Percentiles rank a stretch among this genome's conserved stretches.
Evolutionary conservation across 108 stramenopile genomes (phyloP).

Genomic region (Nitzschia palea): DNA sequence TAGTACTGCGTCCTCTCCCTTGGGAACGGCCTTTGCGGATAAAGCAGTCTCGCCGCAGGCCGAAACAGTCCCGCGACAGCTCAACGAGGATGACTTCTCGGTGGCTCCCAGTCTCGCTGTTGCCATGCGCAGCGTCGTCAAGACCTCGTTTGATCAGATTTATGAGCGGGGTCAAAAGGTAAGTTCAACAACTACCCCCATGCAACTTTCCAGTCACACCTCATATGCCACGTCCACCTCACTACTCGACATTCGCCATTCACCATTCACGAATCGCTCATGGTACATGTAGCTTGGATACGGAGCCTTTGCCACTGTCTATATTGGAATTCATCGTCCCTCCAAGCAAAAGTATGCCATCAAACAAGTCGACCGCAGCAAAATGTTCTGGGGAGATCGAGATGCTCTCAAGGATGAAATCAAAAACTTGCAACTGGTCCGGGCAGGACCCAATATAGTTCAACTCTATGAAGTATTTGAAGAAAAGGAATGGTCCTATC

Average conservation of each 20-base stretch:
- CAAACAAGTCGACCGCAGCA: conserved; percentile 72
- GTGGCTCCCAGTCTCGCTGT: conserved; percentile 30
- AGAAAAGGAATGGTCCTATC: conserved; percentile 50
- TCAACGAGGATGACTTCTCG: conserved; percentile 42
- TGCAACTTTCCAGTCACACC: neutral
- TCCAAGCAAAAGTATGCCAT: conserved; percentile 60
- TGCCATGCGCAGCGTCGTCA: conserved; percentile 23
- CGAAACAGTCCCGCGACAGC: neutral
- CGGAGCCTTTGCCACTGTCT: conserved; percentile 82
- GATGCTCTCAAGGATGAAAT: conserved; percentile 76
- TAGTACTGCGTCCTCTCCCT: neutral
- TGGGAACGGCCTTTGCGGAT: too few relatives aligned
- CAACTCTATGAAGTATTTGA: conserved; percentile 79
- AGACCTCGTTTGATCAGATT: conserved; percentile 47
- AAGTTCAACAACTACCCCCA: too few relatives aligned
- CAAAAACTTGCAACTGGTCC: conserved; percentile 45
- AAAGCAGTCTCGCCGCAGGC: too few relatives aligned
- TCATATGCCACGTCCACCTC: too few relatives aligned
- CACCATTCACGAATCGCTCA: too few relatives aligned
- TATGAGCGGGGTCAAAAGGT: conserved; percentile 52
- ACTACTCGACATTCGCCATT: neutral
- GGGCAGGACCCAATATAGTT: conserved; percentile 83
- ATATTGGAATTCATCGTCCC: conserved; percentile 57
- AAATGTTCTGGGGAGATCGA: conserved; percentile 63
- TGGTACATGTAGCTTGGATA: conserved; percentile 58